A percentile compares a stretch with the other conserved stretches of the same genome.
These are phyloP conservation scores for Epichloe sylvatica DNA, from an alignment of 2,329 filamentous ascomycete species.

Conservation along the genomic window DNA sequence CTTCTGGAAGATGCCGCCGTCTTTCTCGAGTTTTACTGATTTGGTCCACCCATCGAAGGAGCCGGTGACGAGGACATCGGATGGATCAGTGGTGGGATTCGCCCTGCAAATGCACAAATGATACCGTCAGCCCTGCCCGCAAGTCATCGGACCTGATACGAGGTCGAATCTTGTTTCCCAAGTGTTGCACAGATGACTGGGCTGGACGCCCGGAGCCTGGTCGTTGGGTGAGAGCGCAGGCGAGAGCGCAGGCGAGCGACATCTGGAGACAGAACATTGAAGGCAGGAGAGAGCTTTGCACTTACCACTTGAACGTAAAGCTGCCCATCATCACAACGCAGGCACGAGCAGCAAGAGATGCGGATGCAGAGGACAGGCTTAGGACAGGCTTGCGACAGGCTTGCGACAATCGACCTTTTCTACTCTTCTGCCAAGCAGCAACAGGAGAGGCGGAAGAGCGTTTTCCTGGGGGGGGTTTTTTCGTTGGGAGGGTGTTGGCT, in stretches of 20 bases:
- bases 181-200: background rate
- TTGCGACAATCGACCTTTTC: background rate
- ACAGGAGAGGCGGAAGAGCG: background rate
- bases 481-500: background rate
- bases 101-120: slow-evolving; percentile 43
- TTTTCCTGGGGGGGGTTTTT: background rate
- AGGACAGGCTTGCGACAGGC: background rate
- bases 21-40: slow-evolving; percentile 68
- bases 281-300: slow-evolving; percentile 5
- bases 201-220: background rate
- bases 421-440: background rate
- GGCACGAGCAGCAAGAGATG: background rate
- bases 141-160: background rate
- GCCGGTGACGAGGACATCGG: slow-evolving; percentile 56
- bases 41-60: slow-evolving; percentile 92
- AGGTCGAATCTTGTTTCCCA: background rate
- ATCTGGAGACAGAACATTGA: background rate
- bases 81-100: slow-evolving; percentile 72
- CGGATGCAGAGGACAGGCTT: background rate
- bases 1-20: slow-evolving; percentile 63
- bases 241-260: background rate
- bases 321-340: slow-evolving; percentile 40
- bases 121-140: slow-evolving; percentile 4
- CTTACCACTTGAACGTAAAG: slow-evolving; percentile 60
- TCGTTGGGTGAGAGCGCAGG: background rate